Base-by-base conservation (phyloP, 2,329 filamentous ascomycete genomes). In the Fusarium sp. region DNA sequence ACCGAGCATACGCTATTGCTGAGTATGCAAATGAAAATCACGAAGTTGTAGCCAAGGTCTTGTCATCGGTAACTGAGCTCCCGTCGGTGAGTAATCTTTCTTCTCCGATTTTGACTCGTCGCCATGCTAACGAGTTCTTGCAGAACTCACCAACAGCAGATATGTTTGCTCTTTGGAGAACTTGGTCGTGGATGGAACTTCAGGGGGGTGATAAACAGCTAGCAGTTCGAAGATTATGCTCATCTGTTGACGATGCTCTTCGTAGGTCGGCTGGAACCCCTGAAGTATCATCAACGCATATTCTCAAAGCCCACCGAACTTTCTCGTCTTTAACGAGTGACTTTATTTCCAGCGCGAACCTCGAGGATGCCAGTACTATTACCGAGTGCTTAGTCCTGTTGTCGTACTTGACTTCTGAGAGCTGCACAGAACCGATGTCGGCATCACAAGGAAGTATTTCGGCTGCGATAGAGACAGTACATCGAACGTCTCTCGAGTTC, bases 1-100 rank as follows among this genome's bases (percentile, higher is more conserved):
- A 97, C 82, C 93, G 94, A 74, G 90, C 91, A 1, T 97, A 96
- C 78, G 94, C 92, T 0, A 82, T 94, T 20, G 89, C 94, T 8
- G 94, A 97, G 81, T 86, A 83, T 73, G 84, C 85, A 3, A 87
- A 87, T 36, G 89, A 87, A 0, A 91, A 92, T 30, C 74, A 79
- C 4, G 85, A 89, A 2, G 84, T 89, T 52, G 91, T 92, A 9
- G 83, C 86, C 28, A 90, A 89, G 58, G 90, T 96, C 1, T 88
- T 96, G 76, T 80, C 86, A 4, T 92, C 92, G 3, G 91, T 94
- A 4, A 84, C 94, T 7, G 66, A 77, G 36, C 76, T 83, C 17
- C 61, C 78, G 15, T 75, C 77, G 47, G 83, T 83, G 74, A 75
- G 81, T 77, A 39, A 14, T 34, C 11, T 1, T 8, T 18, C 14